Percentiles rank a stretch among this genome's conserved stretches.
Conservation (phyloP, 306 rosid genomes). For the Fragaria ananassa region DNA sequence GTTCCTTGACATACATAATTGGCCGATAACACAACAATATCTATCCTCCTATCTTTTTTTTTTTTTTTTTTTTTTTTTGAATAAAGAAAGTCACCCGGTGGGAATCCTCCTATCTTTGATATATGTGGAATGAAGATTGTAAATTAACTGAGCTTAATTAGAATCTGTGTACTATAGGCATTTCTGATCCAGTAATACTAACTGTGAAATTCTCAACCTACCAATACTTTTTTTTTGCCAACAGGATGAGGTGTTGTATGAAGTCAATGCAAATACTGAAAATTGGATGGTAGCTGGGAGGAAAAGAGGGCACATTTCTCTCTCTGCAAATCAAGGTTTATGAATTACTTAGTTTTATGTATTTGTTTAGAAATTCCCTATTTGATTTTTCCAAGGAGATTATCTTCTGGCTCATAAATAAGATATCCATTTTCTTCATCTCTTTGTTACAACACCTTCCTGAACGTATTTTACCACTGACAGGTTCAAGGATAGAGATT, state of each 20-base stretch:
- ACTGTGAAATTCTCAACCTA: constrained; percentile 1
- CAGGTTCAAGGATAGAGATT: constrained; percentile 87
- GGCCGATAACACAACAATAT: too few species aligned
- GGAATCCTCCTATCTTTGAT: neutral
- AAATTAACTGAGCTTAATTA: neutral
- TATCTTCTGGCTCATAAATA: neutral
- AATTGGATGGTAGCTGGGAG: constrained; percentile 99
- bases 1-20: too few species aligned
- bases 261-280: constrained; percentile 76
- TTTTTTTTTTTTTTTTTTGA: too few species aligned
- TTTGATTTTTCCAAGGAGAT: neutral
- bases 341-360: constrained; percentile 2
- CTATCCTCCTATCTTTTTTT: too few species aligned
- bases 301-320: constrained; percentile 85
- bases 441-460: constrained; percentile 11
- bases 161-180: constrained; percentile 11
- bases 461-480: constrained; percentile 12
- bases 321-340: constrained; percentile 71
- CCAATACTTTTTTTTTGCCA: constrained; percentile 21
- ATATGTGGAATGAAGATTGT: constrained; percentile 1
- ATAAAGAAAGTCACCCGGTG: too few species aligned
- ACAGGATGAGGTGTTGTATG: constrained; percentile 83
- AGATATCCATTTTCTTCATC: neutral
- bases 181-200: constrained; percentile 3
- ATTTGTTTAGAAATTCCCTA: neutral